A percentile compares a stretch with the other conserved stretches of the same genome.
phyloP scores from a whole-genome alignment of 2,329 filamentous ascomycete species.

The Monilinia fructigena region DNA sequence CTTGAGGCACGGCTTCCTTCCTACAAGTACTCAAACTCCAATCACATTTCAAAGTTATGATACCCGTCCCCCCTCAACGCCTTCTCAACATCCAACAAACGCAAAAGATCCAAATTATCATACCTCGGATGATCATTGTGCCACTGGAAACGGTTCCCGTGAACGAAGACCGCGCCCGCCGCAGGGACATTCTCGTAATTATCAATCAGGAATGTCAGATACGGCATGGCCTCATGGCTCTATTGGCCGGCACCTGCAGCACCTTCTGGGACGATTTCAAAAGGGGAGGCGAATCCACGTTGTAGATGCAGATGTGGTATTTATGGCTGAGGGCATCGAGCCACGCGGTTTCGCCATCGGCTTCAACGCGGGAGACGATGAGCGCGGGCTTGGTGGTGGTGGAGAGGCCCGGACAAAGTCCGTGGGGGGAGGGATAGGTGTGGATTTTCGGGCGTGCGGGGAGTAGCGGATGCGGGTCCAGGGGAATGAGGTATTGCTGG shows the following conservation, averaged over 20 bases:
- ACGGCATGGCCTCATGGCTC: conserved; percentile 50
- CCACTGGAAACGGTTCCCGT: conserved; percentile 47
- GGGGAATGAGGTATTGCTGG: conserved; percentile 41
- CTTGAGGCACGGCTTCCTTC: conserved; percentile 42
- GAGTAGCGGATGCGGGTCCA: conserved; percentile 47
- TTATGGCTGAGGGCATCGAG: conserved; percentile 41
- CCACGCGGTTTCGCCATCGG: conserved; percentile 47
- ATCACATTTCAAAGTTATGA: conserved; percentile 51
- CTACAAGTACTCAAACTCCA: conserved; percentile 48
- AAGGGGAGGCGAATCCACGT: conserved; percentile 41
- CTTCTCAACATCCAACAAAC: conserved; percentile 42
- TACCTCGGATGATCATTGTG: conserved; percentile 47
- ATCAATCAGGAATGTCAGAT: conserved; percentile 49
- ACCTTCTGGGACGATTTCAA: conserved; percentile 30
- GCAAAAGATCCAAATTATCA: conserved; percentile 46
- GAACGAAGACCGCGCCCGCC: conserved; percentile 45
- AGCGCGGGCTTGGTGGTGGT: conserved; percentile 45
- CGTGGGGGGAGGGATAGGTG: conserved; percentile 42
- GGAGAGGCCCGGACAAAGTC: conserved; percentile 46
- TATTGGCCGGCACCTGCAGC: conserved; percentile 48
- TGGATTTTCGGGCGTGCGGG: conserved; percentile 30
- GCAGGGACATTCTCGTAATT: conserved; percentile 45
- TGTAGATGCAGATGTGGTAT: conserved; percentile 50
- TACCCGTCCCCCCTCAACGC: conserved; percentile 46
- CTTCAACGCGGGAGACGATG: conserved; percentile 45